Conservation (phyloP, 257 asterid species). For the Solanum pinnatisectum region DNA sequence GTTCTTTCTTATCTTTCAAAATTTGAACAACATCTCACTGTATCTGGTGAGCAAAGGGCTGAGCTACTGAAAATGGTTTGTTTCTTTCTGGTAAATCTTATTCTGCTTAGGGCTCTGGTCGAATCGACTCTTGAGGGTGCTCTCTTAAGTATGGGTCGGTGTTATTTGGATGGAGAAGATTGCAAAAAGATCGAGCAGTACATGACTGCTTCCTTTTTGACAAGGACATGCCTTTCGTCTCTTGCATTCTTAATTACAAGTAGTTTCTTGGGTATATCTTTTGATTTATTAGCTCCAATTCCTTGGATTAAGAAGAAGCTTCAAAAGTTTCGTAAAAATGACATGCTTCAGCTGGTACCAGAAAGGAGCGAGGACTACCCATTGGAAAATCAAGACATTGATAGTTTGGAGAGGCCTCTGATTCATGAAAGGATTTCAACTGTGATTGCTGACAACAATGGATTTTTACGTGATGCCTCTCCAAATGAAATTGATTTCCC, state of each 20-base stretch:
- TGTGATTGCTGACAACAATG: conserved; percentile 32
- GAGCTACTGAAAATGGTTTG: conserved; percentile 93
- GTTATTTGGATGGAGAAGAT: conserved; percentile 96
- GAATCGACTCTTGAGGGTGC: conserved; percentile 87
- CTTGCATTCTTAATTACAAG: conserved; percentile 86
- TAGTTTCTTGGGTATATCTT: conserved; percentile 94
- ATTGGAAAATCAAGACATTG: conserved; percentile 48
- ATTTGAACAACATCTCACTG: conserved; percentile 89
- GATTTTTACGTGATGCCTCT: conserved; percentile 30
- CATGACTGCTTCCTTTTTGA: conserved; percentile 68
- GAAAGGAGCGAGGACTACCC: conserved; percentile 72
- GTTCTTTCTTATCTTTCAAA: conserved; percentile 89
- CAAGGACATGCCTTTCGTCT: conserved; percentile 85
- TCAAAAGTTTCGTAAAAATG: conserved; percentile 71
- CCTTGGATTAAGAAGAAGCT: conserved; percentile 98
- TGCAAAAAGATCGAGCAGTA: conserved; percentile 87
- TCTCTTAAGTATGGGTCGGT: conserved; percentile 77
- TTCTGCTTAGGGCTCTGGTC: conserved; percentile 79
- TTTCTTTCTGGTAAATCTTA: conserved; percentile 91
- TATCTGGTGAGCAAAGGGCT: conserved; percentile 91
- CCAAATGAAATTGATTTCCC: conserved; percentile 37
- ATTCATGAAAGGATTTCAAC: conserved; percentile 47
- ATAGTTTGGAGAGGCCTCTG: conserved; percentile 62
- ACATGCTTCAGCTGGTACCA: conserved; percentile 95
- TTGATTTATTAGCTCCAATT: conserved; percentile 81